Evolutionary conservation across 306 rosid genomes (phyloP).

Genomic region (Rosa chinensis): DNA sequence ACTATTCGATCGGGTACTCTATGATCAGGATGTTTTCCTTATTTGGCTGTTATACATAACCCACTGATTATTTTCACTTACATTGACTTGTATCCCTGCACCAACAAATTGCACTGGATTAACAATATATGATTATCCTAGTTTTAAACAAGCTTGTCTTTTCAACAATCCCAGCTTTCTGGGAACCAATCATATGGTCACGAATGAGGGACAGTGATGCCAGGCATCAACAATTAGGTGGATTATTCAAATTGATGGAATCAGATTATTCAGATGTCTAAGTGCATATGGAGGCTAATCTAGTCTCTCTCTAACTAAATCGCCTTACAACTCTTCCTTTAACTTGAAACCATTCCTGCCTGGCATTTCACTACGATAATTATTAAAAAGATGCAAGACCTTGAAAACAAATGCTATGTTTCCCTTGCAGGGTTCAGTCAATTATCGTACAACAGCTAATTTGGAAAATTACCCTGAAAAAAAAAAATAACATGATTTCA

Average conservation of each 20-base stretch:
- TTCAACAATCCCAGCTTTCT: neutral
- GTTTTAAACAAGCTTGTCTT: neutral
- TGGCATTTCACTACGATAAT: neutral
- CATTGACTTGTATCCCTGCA: neutral
- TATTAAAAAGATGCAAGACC: neutral
- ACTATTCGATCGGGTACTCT: neutral
- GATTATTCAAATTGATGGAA: neutral
- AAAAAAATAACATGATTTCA: constrained; percentile 22
- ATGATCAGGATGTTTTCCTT: neutral
- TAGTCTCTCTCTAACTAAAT: neutral
- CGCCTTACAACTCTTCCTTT: neutral
- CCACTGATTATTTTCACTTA: neutral
- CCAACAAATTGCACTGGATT: neutral
- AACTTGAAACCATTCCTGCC: neutral
- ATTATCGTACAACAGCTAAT: neutral
- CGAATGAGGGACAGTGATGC: neutral
- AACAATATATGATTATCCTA: neutral
- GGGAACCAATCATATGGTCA: neutral
- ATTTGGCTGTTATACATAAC: neutral
- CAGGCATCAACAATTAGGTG: neutral
- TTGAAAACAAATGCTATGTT: neutral
- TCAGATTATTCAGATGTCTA: neutral
- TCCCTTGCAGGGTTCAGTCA: neutral
- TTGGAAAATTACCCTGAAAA: neutral
- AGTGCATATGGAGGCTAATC: neutral